These are phyloP conservation scores for Setomelanomma holmii DNA, from an alignment of 2,329 filamentous ascomycete species.

Conservation along the genomic window DNA sequence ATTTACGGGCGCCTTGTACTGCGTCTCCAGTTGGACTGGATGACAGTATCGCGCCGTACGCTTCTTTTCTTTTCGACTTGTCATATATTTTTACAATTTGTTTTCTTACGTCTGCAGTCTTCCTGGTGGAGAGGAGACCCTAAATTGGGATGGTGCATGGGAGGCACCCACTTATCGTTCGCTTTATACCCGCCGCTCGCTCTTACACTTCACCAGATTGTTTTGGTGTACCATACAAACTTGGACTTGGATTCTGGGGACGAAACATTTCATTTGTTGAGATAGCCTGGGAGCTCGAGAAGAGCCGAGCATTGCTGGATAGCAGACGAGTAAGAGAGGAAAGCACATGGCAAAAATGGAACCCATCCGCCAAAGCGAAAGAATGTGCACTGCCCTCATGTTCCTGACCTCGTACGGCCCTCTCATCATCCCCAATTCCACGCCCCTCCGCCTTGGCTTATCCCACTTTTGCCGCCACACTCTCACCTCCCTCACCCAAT, in stretches of 20 bases:
- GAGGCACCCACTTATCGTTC: background rate
- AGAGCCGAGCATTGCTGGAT: background rate
- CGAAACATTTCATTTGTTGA: background rate
- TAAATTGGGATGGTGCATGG: background rate
- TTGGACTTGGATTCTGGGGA: background rate
- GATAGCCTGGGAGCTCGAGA: background rate
- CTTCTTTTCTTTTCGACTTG: background rate
- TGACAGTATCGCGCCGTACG: background rate
- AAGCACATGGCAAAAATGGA: background rate
- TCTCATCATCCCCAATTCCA: too few species aligned
- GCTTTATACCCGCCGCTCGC: slow-evolving; percentile 6
- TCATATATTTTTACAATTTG: background rate
- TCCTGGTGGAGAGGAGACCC: too few species aligned
- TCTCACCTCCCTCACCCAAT: too few species aligned
- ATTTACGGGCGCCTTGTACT: background rate
- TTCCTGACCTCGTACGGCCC: too few species aligned
- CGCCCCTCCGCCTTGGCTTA: too few species aligned
- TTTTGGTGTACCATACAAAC: background rate
- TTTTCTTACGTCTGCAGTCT: background rate
- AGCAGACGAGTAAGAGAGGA: background rate
- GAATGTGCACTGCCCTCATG: too few species aligned
- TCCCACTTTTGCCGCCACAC: too few species aligned
- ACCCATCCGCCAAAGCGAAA: too few species aligned
- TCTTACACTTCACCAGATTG: background rate
- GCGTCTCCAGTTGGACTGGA: background rate